Conservation (phyloP, 2,329 filamentous ascomycete species). For the Neofusicoccum sp. region DNA sequence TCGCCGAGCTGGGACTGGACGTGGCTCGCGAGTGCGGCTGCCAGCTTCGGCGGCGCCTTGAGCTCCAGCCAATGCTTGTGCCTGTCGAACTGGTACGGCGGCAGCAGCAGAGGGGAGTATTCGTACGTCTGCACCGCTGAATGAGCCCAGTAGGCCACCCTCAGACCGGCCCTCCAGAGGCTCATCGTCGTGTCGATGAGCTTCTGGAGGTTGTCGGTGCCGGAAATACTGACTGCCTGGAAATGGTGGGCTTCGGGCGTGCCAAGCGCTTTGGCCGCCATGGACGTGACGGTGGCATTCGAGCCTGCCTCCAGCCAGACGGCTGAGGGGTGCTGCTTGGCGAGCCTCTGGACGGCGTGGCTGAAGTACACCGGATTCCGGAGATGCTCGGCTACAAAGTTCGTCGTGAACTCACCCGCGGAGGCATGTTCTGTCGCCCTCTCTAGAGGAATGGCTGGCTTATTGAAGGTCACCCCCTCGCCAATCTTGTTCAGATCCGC, state of each 20-base stretch:
- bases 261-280: slow-evolving; percentile 7
- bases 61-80: slow-evolving; percentile 13
- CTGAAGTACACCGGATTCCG: slow-evolving; percentile 23
- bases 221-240: not conserved
- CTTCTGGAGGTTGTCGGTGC: not conserved
- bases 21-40: too few species aligned
- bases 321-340: slow-evolving; percentile 24
- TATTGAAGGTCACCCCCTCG: slow-evolving; percentile 34
- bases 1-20: too few species aligned
- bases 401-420: not conserved
- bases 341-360: slow-evolving; percentile 23
- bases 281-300: slow-evolving; percentile 22
- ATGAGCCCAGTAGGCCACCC: not conserved
- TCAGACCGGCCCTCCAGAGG: not conserved
- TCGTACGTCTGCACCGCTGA: not conserved
- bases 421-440: slow-evolving; percentile 26
- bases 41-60: not conserved
- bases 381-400: slow-evolving; percentile 37
- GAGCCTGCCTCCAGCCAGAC: slow-evolving; percentile 41
- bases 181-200: not conserved
- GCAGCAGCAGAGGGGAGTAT: not conserved
- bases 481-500: slow-evolving; percentile 25
- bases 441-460: slow-evolving; percentile 39
- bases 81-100: slow-evolving; percentile 22
- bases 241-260: not conserved